Conservation (phyloP, 805 yeast genomes). For the Lipomyces starkeyi region DNA sequence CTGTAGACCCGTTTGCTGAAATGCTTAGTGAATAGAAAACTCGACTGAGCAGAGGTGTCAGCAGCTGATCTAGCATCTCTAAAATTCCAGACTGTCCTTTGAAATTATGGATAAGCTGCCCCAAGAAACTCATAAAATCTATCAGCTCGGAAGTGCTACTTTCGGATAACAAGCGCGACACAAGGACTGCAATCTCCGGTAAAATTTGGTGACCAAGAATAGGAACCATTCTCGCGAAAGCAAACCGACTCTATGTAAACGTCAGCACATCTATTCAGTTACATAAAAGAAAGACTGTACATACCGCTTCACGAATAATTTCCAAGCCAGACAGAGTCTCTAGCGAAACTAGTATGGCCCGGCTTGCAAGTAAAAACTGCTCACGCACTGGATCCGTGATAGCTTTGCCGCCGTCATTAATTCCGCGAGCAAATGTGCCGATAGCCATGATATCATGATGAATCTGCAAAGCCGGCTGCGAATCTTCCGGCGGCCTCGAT, state of each 20-base stretch:
- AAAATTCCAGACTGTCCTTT: conserved; percentile 68
- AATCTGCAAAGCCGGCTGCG: conserved; percentile 66
- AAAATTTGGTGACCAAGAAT: conserved; percentile 62
- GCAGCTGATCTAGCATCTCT: conserved; percentile 70
- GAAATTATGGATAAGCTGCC: conserved; percentile 84
- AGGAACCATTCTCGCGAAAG: conserved; percentile 86
- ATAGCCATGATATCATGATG: conserved; percentile 88
- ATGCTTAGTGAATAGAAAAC: conserved; percentile 32
- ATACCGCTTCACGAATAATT: conserved; percentile 77
- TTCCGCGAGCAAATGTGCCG: conserved; percentile 88
- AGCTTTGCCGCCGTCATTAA: conserved; percentile 54
- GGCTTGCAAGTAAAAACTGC: conserved; percentile 71
- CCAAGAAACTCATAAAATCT: conserved; percentile 83
- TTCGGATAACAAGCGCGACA: conserved; percentile 67
- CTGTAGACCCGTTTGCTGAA: conserved; percentile 55
- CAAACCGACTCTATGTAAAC: conserved; percentile 57
- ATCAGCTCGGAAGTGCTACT: conserved; percentile 63
- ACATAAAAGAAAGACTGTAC: background rate
- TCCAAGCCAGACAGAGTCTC: conserved; percentile 73
- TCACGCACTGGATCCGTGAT: conserved; percentile 48
- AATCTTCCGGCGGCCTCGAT: conserved; percentile 48
- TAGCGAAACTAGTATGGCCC: conserved; percentile 81
- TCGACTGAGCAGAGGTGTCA: conserved; percentile 69
- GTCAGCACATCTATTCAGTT: background rate
- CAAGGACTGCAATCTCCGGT: conserved; percentile 67